Evolutionary conservation across 148 eudicot genomes (phyloP).

Genomic region (Rhododendron vialii): DNA sequence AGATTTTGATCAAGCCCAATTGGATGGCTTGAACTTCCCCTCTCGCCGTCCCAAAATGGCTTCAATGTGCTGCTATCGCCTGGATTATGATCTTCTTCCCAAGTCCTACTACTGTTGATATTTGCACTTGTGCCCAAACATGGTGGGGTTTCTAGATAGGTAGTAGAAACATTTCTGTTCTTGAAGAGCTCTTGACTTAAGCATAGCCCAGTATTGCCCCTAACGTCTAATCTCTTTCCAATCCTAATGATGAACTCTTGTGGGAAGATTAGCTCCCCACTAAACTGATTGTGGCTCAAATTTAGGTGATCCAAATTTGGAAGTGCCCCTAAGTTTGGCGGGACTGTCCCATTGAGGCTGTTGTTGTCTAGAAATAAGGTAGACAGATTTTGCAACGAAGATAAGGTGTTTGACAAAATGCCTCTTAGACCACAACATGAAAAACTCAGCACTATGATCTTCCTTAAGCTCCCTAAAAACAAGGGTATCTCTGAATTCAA

Average conservation of each 20-base stretch:
- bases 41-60: slow-evolving; percentile 16
- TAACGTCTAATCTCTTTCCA: slow-evolving; percentile 41
- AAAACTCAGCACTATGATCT: slow-evolving; percentile 32
- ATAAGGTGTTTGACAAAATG: slow-evolving; percentile 23
- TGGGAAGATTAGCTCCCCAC: slow-evolving; percentile 32
- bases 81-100: neutral
- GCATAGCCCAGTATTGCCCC: slow-evolving; percentile 39
- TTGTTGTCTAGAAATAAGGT: slow-evolving; percentile 40
- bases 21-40: slow-evolving; percentile 9
- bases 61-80: slow-evolving; percentile 4
- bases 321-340: slow-evolving; percentile 29
- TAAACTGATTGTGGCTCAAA: slow-evolving; percentile 40
- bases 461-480: slow-evolving; percentile 24
- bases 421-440: slow-evolving; percentile 48
- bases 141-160: slow-evolving; percentile 15
- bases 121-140: slow-evolving; percentile 17
- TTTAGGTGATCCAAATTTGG: slow-evolving; percentile 32
- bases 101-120: slow-evolving; percentile 7
- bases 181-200: slow-evolving; percentile 12
- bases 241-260: slow-evolving; percentile 31
- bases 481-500: slow-evolving; percentile 31
- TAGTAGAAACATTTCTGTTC: slow-evolving; percentile 5
- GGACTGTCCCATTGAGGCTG: slow-evolving; percentile 36
- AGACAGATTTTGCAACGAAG: slow-evolving; percentile 26
- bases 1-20: neutral